These are phyloP conservation scores for Elongisporangium prolatum DNA, from an alignment of 352 stramenopile species.

Conservation along the genomic window DNA sequence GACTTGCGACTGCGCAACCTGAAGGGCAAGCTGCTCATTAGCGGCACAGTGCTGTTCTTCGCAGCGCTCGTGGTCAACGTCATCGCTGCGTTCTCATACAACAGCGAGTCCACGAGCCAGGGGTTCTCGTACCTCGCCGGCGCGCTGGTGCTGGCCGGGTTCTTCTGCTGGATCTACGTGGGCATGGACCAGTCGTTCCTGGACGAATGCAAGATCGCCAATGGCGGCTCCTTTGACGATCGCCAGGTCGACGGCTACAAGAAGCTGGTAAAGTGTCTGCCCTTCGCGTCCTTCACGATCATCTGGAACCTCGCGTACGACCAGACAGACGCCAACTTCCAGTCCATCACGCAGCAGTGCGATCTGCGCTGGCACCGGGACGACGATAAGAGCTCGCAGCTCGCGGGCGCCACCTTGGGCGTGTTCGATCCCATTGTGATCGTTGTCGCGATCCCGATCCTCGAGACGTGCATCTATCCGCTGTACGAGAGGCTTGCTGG, in stretches of 20 bases:
- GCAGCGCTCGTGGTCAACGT: slow-evolving; percentile 45
- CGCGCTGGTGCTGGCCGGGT: slow-evolving; percentile 27
- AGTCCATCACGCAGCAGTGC: slow-evolving; percentile 55
- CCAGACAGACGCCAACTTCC: slow-evolving; percentile 56
- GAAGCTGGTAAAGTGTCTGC: slow-evolving; percentile 42
- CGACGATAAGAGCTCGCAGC: slow-evolving; percentile 24
- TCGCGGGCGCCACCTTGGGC: slow-evolving; percentile 37
- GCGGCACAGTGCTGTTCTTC: slow-evolving; percentile 23
- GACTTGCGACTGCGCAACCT: slow-evolving; percentile 12
- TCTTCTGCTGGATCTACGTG: slow-evolving; percentile 39
- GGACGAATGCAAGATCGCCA: slow-evolving; percentile 31
- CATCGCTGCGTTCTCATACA: slow-evolving; percentile 40
- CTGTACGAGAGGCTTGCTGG: slow-evolving; percentile 22
- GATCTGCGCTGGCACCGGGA: slow-evolving; percentile 32
- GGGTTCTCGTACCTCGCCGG: slow-evolving; percentile 45
- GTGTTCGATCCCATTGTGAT: slow-evolving; percentile 37
- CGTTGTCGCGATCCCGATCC: slow-evolving; percentile 30
- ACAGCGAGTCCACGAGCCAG: slow-evolving; percentile 19
- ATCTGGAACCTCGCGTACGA: slow-evolving; percentile 58
- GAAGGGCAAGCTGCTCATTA: slow-evolving; percentile 24
- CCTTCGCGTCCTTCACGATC: slow-evolving; percentile 57
- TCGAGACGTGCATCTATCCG: slow-evolving; percentile 30
- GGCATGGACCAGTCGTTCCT: slow-evolving; percentile 47
- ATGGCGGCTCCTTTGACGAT: slow-evolving; percentile 39
- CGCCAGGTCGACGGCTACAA: slow-evolving; percentile 44